Base-by-base conservation (phyloP, 192 early-diverging fungal genomes). In the Entophlyctis luteolus region DNA sequence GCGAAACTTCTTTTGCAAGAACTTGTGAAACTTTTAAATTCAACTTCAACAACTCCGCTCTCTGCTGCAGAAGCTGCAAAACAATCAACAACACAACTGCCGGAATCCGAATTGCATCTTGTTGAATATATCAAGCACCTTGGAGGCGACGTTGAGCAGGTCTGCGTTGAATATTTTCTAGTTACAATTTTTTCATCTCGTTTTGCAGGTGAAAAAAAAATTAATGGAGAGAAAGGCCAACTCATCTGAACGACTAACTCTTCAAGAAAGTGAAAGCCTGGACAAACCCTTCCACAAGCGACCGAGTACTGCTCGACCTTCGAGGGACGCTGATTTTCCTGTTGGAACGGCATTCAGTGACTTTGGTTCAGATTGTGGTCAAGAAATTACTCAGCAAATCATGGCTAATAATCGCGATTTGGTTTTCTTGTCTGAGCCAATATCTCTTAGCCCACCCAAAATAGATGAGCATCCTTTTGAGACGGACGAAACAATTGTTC, bases 231-330 rank as follows among this genome's bases (percentile, higher is more conserved):
- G n/a, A n/a, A n/a, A n/a, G n/a, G n/a, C n/a, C n/a, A n/a, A n/a
- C n/a, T n/a, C n/a, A n/a, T n/a, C n/a, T n/a, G n/a, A n/a, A n/a
- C n/a, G n/a, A n/a, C n/a, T n/a, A n/a, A n/a, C n/a, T n/a, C n/a
- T n/a, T n/a, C n/a, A n/a, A n/a, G n/a, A n/a, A n/a, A n/a, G n/a
- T n/a, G n/a, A n/a, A n/a, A n/a, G n/a, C n/a, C n/a, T n/a, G n/a
- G n/a, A n/a, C n/a, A n/a, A n/a, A n/a, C 52, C 35, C 14, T 50
- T 56, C 31, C 54, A 59, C 25, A 37, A 52, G 23, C 56, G 80
- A 18, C 81, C 81, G n/a, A 83, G 73, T 32, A 68, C 75, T 8
- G 81, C 81, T 8, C 37, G 81, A 22, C 81, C 81, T 10, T 72
- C 76, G 2, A 58, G 81, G 37, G 67, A 78, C 12, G 72, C 76